Conservation (phyloP, 2,329 filamentous ascomycete genomes). For the Colletotrichum tamarilloi region DNA sequence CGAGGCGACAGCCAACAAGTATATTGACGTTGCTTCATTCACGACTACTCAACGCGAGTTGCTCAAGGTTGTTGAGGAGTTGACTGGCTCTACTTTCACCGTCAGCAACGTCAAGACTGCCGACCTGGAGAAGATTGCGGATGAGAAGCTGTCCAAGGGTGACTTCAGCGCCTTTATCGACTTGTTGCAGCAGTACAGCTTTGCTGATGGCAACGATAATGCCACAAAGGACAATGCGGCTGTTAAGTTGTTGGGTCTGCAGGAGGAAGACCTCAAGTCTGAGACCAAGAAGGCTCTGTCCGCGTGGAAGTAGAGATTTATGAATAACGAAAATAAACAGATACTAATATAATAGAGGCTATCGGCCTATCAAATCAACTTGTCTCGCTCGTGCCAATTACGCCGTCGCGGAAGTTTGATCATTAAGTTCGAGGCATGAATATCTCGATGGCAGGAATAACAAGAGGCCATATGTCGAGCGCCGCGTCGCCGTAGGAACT, state of each 20-base stretch:
- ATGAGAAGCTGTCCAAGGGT: constrained; percentile 53
- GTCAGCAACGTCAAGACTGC: constrained; percentile 50
- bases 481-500: too few relatives aligned
- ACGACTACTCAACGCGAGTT: constrained; percentile 69
- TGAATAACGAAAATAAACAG: not conserved
- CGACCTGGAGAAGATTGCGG: constrained; percentile 50
- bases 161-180: constrained; percentile 42
- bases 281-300: constrained; percentile 20
- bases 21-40: constrained; percentile 68
- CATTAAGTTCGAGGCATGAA: too few relatives aligned
- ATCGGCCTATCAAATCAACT: not conserved
- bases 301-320: not conserved
- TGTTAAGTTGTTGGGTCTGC: constrained; percentile 24
- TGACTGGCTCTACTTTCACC: constrained; percentile 62
- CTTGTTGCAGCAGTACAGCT: constrained; percentile 26
- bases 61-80: constrained; percentile 61
- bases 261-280: constrained; percentile 26
- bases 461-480: too few relatives aligned
- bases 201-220: constrained; percentile 21
- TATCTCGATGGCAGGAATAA: too few relatives aligned
- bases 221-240: constrained; percentile 30
- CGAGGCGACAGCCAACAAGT: constrained; percentile 66
- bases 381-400: too few relatives aligned
- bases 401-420: too few relatives aligned
- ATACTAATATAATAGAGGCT: not conserved